Evolutionary conservation across 306 rosid genomes (phyloP).

Genomic region (barrel medic (Medicago truncatula)): MtrunA17r5.0-ANR NC_053042.1:54835001-54835500

Average conservation of each 20-base stretch:
- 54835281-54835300: background rate
- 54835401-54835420: constrained; percentile 1
- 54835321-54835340: background rate
- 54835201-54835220: background rate
- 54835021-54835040: constrained; percentile 7
- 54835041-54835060: constrained; percentile 11
- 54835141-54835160: background rate
- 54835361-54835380: background rate
- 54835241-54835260: constrained; percentile 1
- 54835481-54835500: too few species aligned
- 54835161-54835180: constrained; percentile 1
- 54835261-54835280: background rate
- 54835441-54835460: background rate
- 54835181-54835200: constrained; percentile 17
- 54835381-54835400: background rate
- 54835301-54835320: constrained; percentile 13
- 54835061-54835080: background rate
- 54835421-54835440: background rate
- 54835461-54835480: background rate
- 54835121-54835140: background rate
- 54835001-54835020: constrained; percentile 1
- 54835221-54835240: background rate
- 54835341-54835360: background rate
- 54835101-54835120: background rate
- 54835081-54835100: constrained; percentile 1